Percentiles rank a stretch among this genome's conserved stretches.
These are phyloP conservation scores for Colletotrichum graminicola DNA, from an alignment of 2,329 filamentous ascomycete genomes.

Conservation along the genomic window DNA sequence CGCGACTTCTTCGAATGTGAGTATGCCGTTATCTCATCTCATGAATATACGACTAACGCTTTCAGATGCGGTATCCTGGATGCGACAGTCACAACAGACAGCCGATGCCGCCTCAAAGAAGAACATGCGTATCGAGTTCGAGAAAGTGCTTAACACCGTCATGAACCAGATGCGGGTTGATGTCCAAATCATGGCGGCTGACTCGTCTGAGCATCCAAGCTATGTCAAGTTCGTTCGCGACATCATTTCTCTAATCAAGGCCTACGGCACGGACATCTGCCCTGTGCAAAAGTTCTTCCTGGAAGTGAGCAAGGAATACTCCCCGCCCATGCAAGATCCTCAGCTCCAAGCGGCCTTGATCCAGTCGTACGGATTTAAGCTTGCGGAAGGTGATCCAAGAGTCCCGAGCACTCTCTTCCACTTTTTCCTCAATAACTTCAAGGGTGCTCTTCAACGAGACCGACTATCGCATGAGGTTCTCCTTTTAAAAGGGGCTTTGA, in stretches of 20 bases:
- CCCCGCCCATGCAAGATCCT: constrained; percentile 67
- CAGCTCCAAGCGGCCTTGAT: constrained; percentile 68
- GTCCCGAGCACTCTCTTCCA: constrained; percentile 66
- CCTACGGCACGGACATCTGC: constrained; percentile 66
- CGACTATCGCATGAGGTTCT: constrained; percentile 60
- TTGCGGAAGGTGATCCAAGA: constrained; percentile 64
- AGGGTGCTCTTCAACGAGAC: constrained; percentile 63
- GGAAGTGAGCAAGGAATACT: constrained; percentile 67
- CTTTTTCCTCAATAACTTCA: constrained; percentile 69
- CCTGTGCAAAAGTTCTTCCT: constrained; percentile 68
- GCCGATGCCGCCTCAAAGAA: constrained; percentile 53
- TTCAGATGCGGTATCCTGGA: constrained; percentile 57
- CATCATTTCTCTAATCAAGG: constrained; percentile 66
- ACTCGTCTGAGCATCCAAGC: constrained; percentile 55
- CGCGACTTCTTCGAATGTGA: constrained; percentile 62
- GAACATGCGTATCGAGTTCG: constrained; percentile 56
- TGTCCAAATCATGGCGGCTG: constrained; percentile 54
- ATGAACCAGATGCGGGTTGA: constrained; percentile 69
- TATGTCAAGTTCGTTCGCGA: constrained; percentile 66
- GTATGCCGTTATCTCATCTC: constrained; percentile 31
- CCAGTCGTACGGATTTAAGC: constrained; percentile 66
- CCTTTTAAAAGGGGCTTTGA: constrained; percentile 64
- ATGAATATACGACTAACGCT: constrained; percentile 6
- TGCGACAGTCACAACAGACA: constrained; percentile 62
- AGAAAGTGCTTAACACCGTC: constrained; percentile 57